phyloP scores from a whole-genome alignment of 352 stramenopile species.

The Phytophthora capsici region DNA sequence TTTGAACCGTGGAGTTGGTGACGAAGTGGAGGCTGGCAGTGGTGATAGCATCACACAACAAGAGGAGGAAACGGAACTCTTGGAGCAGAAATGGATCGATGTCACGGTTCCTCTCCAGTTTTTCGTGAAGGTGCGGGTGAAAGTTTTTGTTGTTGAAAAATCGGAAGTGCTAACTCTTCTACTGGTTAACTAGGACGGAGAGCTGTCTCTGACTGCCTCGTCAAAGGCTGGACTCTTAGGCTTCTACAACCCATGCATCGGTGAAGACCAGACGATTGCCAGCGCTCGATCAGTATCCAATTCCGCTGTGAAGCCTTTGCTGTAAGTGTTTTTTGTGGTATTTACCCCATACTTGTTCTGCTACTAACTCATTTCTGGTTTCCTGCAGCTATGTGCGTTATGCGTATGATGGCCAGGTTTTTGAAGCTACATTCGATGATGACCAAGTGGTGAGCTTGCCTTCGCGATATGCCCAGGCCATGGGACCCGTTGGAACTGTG shows the following conservation, averaged over 20 bases:
- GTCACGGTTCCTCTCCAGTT: conserved; percentile 85
- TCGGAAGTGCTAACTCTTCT: conserved; percentile 6
- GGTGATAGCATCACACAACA: conserved; percentile 19
- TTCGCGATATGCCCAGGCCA: conserved; percentile 72
- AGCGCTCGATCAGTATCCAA: conserved; percentile 27
- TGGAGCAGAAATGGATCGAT: conserved; percentile 72
- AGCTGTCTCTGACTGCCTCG: conserved; percentile 51
- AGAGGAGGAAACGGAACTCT: conserved; percentile 26
- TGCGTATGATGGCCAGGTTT: conserved; percentile 71
- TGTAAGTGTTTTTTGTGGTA: conserved; percentile 55
- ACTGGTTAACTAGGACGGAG: conserved; percentile 49
- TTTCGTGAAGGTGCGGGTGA: conserved; percentile 66
- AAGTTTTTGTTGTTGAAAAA: background rate
- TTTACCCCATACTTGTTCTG: background rate
- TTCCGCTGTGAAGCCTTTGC: conserved; percentile 46
- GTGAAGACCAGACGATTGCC: conserved; percentile 48
- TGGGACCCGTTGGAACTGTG: conserved; percentile 70
- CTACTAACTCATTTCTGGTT: conserved; percentile 1
- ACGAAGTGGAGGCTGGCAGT: conserved; percentile 23
- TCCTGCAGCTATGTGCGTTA: conserved; percentile 81
- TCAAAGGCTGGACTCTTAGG: conserved; percentile 78
- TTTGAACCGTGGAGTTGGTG: conserved; percentile 29
- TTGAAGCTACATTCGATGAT: conserved; percentile 85
- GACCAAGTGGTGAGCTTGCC: conserved; percentile 73
- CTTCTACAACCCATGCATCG: conserved; percentile 86